Evolutionary conservation across 139 green algal genomes (phyloP), one percentile per base, ranked within the genome.

Genomic region (Volvox africanus): DNA sequence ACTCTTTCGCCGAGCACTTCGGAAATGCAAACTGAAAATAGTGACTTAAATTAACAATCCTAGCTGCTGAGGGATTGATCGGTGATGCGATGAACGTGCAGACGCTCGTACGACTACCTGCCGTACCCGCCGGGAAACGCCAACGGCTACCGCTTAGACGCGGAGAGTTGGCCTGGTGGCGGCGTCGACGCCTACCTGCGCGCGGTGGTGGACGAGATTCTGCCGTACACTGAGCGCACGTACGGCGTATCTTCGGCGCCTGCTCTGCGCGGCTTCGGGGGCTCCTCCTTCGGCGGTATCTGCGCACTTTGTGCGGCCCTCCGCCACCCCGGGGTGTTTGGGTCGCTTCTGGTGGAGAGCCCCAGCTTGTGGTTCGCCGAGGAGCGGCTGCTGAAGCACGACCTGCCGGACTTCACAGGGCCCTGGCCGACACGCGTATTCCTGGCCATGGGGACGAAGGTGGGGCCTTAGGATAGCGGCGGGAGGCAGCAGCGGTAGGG

Each of bases 281-380:
- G 94, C 61, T 94, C 92, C 61, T 94, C 90, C 80, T 96, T 96
- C 82, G 94, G 94, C n/a, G 94, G 94, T 73, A 92, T 96, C 68
- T 91, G 83, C 61, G 84, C 92, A 1, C 92, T 96, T 21, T 89
- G 76, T 30, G 26, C 5, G 17, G 89, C 73, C 26, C n/a, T 71
- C 61, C 89, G 68, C 5, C 86, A 68, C 35, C 84, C 86, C n/a
- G 86, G 83, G 35, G 84, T 89, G n/a, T 95, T 95, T 87, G 91
- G 85, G 26, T 79, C 82, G 5, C 44, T 90, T 2, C 86, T 95
- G 65, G 93, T 95, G 77, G 93, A 95, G 91, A 94, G 92, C 91
- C 93, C 93, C 89, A 93, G 82, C 33, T 69, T 96, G 83, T 95
- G 93, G 94, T 90, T 95, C 50, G 92, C 73, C 0, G 87, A 94